Evolutionary conservation across 495 filamentous ascomycete species (phyloP).

Genomic region (Penicillium waksmanii): DNA sequence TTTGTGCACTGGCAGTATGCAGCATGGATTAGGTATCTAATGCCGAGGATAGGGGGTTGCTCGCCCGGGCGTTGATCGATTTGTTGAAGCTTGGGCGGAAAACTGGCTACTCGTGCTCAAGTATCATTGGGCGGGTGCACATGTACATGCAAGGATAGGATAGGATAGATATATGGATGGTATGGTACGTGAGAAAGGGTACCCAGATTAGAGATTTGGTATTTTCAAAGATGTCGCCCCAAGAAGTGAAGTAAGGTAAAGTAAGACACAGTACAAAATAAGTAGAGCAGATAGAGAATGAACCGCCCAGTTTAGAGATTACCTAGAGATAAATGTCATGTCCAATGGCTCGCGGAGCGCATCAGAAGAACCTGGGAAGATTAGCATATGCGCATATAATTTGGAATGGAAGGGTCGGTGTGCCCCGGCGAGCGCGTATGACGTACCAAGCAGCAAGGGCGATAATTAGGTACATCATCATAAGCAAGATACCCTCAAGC

Average conservation of each 20-base stretch:
- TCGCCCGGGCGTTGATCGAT: no score
- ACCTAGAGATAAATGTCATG: constrained; percentile 7
- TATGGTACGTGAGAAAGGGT: no score
- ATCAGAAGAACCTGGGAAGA: constrained; percentile 11
- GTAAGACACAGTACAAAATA: no score
- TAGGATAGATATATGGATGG: no score
- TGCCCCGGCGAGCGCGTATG: not conserved
- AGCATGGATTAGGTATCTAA: not conserved
- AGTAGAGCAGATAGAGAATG: constrained; percentile 5
- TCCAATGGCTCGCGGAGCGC: constrained; percentile 9
- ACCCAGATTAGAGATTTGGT: not conserved
- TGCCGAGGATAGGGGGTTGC: no score
- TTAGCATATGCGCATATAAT: not conserved
- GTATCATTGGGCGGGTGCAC: no score
- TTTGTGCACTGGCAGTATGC: not conserved
- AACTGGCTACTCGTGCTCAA: no score
- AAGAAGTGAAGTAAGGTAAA: no score
- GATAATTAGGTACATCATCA: constrained; percentile 76
- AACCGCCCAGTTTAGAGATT: constrained; percentile 2
- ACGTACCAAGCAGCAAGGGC: constrained; percentile 59
- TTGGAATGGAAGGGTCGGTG: not conserved
- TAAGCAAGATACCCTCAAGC: constrained; percentile 76
- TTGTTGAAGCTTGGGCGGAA: no score
- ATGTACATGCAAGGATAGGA: no score
- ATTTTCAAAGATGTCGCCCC: not conserved